Percentiles rank a stretch among this genome's conserved stretches.
These are phyloP conservation scores for Ogataea methanolica DNA, from an alignment of 805 yeast species.

Conservation along the genomic window DNA sequence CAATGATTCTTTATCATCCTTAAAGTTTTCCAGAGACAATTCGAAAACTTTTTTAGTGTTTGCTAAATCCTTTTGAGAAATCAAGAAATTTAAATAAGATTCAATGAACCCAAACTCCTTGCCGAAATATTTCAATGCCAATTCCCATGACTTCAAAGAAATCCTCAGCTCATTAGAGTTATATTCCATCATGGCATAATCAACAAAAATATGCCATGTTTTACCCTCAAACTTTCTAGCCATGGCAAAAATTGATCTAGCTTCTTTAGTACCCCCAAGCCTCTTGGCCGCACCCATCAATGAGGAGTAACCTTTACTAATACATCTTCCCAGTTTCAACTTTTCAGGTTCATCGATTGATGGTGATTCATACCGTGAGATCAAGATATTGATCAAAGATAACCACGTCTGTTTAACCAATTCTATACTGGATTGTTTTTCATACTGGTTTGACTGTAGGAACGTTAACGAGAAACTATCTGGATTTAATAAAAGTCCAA, in stretches of 20 bases:
- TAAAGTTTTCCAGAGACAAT: constrained; percentile 57
- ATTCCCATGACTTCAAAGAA: constrained; percentile 71
- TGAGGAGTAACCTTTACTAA: constrained; percentile 65
- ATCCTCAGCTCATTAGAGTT: constrained; percentile 61
- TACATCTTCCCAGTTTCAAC: constrained; percentile 26
- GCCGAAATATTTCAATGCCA: constrained; percentile 58
- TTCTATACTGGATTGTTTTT: constrained; percentile 47
- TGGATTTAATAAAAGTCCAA: constrained; percentile 64
- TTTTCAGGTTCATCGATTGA: constrained; percentile 7
- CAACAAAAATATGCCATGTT: constrained; percentile 74
- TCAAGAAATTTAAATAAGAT: constrained; percentile 68
- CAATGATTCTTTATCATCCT: constrained; percentile 34
- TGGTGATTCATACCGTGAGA: constrained; percentile 32
- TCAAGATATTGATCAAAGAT: constrained; percentile 43
- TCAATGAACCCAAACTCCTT: constrained; percentile 57
- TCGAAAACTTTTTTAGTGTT: constrained; percentile 82
- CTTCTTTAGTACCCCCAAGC: constrained; percentile 41
- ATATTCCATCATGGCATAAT: constrained; percentile 78
- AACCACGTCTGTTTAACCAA: constrained; percentile 49
- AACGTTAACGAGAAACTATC: constrained; percentile 61
- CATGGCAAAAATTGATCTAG: constrained; percentile 65
- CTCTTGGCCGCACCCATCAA: constrained; percentile 73
- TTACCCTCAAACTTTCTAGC: constrained; percentile 60
- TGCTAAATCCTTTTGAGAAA: constrained; percentile 59
- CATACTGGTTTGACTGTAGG: constrained; percentile 66